Evolutionary conservation across 768 basidiomycete species (phyloP).

Genomic region (Psilocybe subaeruginosa): DNA sequence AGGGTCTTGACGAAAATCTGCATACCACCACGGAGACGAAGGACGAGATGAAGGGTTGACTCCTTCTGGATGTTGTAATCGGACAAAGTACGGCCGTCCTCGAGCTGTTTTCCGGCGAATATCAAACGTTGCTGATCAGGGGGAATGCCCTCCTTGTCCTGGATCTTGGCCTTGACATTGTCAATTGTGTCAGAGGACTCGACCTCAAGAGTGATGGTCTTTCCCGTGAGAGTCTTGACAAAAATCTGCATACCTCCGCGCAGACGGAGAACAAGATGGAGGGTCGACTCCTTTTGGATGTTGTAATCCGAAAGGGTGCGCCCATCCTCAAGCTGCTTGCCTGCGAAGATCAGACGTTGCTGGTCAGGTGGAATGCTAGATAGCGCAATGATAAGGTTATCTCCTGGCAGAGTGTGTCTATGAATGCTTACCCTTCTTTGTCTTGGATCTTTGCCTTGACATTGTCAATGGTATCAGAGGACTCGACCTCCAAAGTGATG

Average conservation of each 20-base stretch:
- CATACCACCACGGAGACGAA: constrained; percentile 25
- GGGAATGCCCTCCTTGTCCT: constrained; percentile 35
- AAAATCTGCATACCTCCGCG: constrained; percentile 36
- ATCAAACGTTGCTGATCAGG: constrained; percentile 24
- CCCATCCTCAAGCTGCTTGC: constrained; percentile 22
- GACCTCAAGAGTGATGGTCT: constrained; percentile 35
- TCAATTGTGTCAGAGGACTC: constrained; percentile 27
- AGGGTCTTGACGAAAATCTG: constrained; percentile 29
- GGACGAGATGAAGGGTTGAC: constrained; percentile 23
- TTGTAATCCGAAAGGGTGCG: constrained; percentile 22
- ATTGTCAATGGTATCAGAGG: constrained; percentile 53
- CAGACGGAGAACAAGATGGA: constrained; percentile 19
- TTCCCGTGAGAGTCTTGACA: constrained; percentile 74
- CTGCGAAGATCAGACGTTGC: constrained; percentile 21
- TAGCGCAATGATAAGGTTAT: constrained; percentile 14
- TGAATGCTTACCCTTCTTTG: constrained; percentile 28
- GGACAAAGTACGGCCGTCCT: constrained; percentile 22
- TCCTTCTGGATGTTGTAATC: constrained; percentile 27
- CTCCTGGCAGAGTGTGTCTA: not conserved
- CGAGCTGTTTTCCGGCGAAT: constrained; percentile 25
- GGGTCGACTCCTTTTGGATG: constrained; percentile 22
- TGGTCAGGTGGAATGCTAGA: constrained; percentile 20
- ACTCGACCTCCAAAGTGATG: constrained; percentile 23
- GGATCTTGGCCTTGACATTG: constrained; percentile 40
- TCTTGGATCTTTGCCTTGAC: constrained; percentile 49